phyloP scores from a whole-genome alignment of 192 early-diverging fungal genomes.

The Coemansia nantahalensis region DNA sequence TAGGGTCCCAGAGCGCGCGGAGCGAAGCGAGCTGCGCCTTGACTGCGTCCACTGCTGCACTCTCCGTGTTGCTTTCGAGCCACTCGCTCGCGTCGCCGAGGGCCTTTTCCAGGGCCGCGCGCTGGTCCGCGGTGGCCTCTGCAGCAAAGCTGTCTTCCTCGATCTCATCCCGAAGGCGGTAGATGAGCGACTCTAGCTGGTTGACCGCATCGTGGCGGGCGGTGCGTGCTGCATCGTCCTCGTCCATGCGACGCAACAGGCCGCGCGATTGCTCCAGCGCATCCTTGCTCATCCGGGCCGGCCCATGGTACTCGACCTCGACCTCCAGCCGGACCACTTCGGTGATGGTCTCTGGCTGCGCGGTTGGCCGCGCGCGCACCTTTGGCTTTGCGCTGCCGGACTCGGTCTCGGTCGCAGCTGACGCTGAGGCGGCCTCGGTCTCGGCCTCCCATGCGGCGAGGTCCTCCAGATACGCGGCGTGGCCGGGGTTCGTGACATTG shows the following conservation, averaged over 20 bases:
- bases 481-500: slow-evolving; percentile 49
- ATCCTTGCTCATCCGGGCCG: slow-evolving; percentile 53
- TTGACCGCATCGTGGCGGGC: slow-evolving; percentile 83
- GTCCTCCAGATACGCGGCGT: slow-evolving; percentile 25
- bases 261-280: slow-evolving; percentile 40
- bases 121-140: slow-evolving; percentile 72
- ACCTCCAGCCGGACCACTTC: slow-evolving; percentile 60
- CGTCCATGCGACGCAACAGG: slow-evolving; percentile 69
- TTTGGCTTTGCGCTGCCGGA: too few relatives aligned
- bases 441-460: slow-evolving; percentile 43
- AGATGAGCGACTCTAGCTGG: slow-evolving; percentile 86
- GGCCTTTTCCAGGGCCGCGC: slow-evolving; percentile 57
- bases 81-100: slow-evolving; percentile 72
- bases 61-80: slow-evolving; percentile 79
- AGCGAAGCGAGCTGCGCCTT: slow-evolving; percentile 40
- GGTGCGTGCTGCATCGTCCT: slow-evolving; percentile 63
- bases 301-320: slow-evolving; percentile 55
- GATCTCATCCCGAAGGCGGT: slow-evolving; percentile 78
- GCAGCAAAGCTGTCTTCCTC: slow-evolving; percentile 69
- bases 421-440: slow-evolving; percentile 43
- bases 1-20: slow-evolving; percentile 43
- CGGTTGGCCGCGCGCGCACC: slow-evolving; percentile 24
- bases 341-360: slow-evolving; percentile 22
- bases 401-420: slow-evolving; percentile 44
- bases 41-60: slow-evolving; percentile 54